Percentiles rank a stretch among this genome's conserved stretches.
These are phyloP conservation scores for Fraxinus sp. DNA, from an alignment of 305 asterid genomes.

Conservation along the genomic window DNA sequence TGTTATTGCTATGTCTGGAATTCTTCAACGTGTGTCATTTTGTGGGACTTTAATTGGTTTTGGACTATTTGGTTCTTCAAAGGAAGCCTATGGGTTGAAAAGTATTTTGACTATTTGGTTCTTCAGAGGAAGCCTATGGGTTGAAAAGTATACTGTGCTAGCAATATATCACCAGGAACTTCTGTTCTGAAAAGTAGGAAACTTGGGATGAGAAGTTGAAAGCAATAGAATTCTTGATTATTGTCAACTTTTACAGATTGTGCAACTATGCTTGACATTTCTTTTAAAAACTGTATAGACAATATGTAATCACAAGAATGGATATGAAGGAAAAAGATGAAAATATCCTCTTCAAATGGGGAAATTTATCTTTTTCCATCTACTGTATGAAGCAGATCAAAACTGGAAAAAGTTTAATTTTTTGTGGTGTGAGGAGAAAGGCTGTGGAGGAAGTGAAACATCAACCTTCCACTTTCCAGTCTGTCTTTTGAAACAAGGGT, in stretches of 20 bases:
- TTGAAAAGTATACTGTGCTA: background rate
- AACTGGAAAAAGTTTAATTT: background rate
- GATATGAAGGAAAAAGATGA: background rate
- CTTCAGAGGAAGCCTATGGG: background rate
- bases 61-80: background rate
- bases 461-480: background rate
- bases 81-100: no score
- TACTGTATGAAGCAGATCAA: background rate
- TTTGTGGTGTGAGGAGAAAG: constrained; percentile 10
- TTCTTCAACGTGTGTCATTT: background rate
- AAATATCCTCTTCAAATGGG: constrained; percentile 4
- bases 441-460: constrained; percentile 14
- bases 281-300: background rate
- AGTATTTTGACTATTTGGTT: constrained; percentile 5
- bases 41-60: constrained; percentile 4
- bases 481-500: constrained; percentile 3
- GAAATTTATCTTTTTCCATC: constrained; percentile 15
- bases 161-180: background rate
- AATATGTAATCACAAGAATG: constrained; percentile 18
- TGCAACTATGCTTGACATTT: constrained; percentile 6
- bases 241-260: constrained; percentile 16
- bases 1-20: background rate
- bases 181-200: constrained; percentile 10
- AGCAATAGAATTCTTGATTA: background rate
- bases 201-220: background rate